Base-by-base conservation (phyloP, 495 filamentous ascomycete genomes). In the Penicillium lagena region DNA sequence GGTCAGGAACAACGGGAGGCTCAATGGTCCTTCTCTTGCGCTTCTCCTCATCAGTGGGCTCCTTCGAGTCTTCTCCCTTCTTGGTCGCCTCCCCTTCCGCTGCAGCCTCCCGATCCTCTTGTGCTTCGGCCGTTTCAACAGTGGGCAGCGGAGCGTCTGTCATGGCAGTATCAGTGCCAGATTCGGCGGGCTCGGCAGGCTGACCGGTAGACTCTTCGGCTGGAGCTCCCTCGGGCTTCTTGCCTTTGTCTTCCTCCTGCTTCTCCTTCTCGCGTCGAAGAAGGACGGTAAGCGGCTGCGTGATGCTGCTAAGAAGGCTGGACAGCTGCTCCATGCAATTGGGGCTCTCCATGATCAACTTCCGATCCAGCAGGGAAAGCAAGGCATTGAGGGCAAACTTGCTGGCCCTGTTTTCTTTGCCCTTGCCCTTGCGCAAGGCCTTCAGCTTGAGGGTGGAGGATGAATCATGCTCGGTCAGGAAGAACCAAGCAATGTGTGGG, bases 321-420 rank as follows among this genome's bases (percentile, higher is more conserved):
- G 94, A 91, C 4, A 99, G 75, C 38, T 87, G 82, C 55, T 97
- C 90, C 89, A 99, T 97, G 41, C 95, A 93, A 9, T 80, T 75
- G 12, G 90, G 87, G 66, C 86, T 99, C 66, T 99, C 91, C 73
- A 94, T 95, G 51, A 97, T 86, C 51, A 97, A 73, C 43, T 85
- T 83, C 13, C 93, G 86, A 60, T 97, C 93, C 33, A 99, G 74
- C 2, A 99, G 78, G 50, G 80, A 80, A 35, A 97, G 74, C 13
- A 99, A 69, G 3, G 89, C 88, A 59, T 97, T 99, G 54, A 99
- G 72, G 12, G 93, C 88, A 58, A 83, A 99, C 62, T 86, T 94
- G 52, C 82, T 83, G 1, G 87, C 87, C 60, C 85, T 91, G 54
- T 66, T 77, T 39, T 86, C 83, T 62, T 91, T 93, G 54, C 80